Percentiles rank a stretch among this genome's conserved stretches.
Conservation (phyloP, 371 early-diverging fungal species). For the Rhizopus sp. region DNA sequence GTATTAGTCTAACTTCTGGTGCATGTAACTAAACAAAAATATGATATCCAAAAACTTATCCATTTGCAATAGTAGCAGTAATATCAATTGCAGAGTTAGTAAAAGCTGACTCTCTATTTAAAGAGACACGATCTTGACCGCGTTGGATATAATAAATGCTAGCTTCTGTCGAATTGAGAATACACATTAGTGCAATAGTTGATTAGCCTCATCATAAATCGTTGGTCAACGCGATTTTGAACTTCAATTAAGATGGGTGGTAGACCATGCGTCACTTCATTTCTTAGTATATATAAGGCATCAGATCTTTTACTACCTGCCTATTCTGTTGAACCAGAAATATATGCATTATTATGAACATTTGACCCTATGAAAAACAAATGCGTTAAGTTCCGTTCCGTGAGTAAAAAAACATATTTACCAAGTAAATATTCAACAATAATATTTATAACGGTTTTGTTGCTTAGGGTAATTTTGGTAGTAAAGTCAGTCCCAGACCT, state of each 20-base stretch:
- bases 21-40: too few relatives aligned
- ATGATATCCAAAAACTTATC: too few relatives aligned
- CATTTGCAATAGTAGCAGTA: too few relatives aligned
- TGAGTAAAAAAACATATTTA: conserved; percentile 20
- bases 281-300: conserved; percentile 16
- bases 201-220: conserved; percentile 17
- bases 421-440: conserved; percentile 19
- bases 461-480: not conserved
- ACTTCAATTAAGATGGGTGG: conserved; percentile 19
- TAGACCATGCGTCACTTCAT: conserved; percentile 11
- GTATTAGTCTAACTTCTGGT: too few relatives aligned
- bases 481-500: too few relatives aligned
- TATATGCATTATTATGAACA: conserved; percentile 11
- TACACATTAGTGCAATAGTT: too few relatives aligned
- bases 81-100: too few relatives aligned
- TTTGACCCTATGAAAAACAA: conserved; percentile 20
- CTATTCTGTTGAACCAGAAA: conserved; percentile 16
- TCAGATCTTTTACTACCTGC: conserved; percentile 21
- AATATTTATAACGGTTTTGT: conserved; percentile 15
- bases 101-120: too few relatives aligned
- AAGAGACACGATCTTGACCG: too few relatives aligned
- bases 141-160: too few relatives aligned
- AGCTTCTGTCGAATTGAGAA: too few relatives aligned
- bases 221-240: conserved; percentile 19
- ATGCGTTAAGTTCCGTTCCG: conserved; percentile 11